Evolutionary conservation across 1,284 basidiomycete genomes (phyloP).

Genomic region (Serendipita sp.): DNA sequence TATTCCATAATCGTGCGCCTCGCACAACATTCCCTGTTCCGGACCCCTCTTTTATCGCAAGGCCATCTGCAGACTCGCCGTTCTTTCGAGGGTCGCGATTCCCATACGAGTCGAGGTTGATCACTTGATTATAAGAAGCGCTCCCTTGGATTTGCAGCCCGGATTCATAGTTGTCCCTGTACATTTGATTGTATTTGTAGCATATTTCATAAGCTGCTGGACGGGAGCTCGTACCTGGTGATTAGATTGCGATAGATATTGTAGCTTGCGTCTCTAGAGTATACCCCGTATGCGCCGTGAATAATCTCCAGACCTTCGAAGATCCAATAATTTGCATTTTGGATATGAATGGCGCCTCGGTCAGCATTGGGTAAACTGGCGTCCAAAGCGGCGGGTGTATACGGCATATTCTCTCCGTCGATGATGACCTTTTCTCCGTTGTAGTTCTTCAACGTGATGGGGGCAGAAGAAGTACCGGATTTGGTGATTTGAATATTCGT

Average conservation of each 20-base stretch:
- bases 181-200: neutral
- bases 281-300: conserved; percentile 13
- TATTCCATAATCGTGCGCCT: conserved; percentile 13
- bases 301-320: conserved; percentile 11
- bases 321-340: conserved; percentile 12
- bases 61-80: conserved; percentile 13
- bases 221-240: neutral
- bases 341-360: conserved; percentile 12
- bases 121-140: conserved; percentile 12
- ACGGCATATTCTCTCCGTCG: conserved; percentile 12
- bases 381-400: conserved; percentile 11
- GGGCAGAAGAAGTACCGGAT: conserved; percentile 11
- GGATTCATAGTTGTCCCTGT: conserved; percentile 13
- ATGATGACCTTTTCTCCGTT: conserved; percentile 13
- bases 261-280: conserved; percentile 12
- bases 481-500: conserved; percentile 12
- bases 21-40: conserved; percentile 14
- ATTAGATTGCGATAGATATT: conserved; percentile 13
- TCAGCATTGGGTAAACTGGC: conserved; percentile 11
- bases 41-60: conserved; percentile 13
- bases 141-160: conserved; percentile 9
- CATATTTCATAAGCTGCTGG: too few relatives aligned
- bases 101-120: conserved; percentile 13
- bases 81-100: conserved; percentile 15
- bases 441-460: conserved; percentile 13